Base-by-base conservation (phyloP, 148 eudicot genomes). In the Chenopodium formosanum region DNA sequence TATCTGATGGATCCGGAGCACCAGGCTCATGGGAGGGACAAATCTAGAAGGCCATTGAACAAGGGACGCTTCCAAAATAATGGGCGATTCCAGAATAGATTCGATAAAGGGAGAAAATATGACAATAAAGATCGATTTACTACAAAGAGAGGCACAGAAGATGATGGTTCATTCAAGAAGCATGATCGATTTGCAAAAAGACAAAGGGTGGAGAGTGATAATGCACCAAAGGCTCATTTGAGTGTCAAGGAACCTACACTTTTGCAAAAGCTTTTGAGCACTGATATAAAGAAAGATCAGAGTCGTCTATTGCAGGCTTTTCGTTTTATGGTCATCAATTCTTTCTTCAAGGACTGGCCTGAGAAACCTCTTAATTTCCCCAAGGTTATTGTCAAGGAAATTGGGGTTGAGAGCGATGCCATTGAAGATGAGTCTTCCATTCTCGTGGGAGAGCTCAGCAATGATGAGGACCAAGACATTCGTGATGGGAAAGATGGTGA, bases 281-380 rank as follows among this genome's bases (percentile, higher is more conserved):
- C 90, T 23, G 97, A 95, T 74, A 81, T 92, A 25, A 87, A 83
- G 83, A 90, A 89, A 85, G 99, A 93, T 50, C 88, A 82, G 71
- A 84, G 52, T 23, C 89, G 77, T 72, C 84, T 93, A 44, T 79
- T 95, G 88, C 98, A 93, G 89, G 93, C 89, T 68, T 87, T 92
- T 56, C 90, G 91, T 86, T 95, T 95, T 89, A 91, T 93, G 91
- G 91, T 82, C 72, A 87, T 87, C 85, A 95, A 95, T 82, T 92
- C 92, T 2, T 95, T 93, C 85, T 92, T 95, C 85, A 86, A 84
- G 78, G 91, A 88, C 52, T 83, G 79, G 87, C 93, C 95, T 2
- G 90, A 87, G 68, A 86, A 83, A 60, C 86, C 92, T 19, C 86
- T 93, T 79, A 86, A 78, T 34, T 95, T 88, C 34, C 98, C 98